Evolutionary conservation across 2,329 filamentous ascomycete species (phyloP).

Genomic region (Sclerotinia borealis): DNA sequence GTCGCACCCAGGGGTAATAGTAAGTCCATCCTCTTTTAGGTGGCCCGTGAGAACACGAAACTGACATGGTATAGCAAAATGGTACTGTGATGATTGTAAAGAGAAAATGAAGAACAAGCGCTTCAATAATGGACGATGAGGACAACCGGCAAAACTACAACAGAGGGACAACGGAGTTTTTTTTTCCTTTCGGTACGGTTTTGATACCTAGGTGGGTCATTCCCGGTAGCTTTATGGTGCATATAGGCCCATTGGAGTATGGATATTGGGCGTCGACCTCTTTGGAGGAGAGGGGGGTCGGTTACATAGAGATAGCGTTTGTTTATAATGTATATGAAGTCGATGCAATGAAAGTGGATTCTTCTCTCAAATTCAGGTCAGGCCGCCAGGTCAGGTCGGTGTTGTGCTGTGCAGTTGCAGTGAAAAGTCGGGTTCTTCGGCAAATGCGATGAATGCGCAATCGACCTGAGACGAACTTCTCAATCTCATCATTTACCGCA

Average conservation of each 20-base stretch:
- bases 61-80: constrained; percentile 25
- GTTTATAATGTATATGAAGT: constrained; percentile 3
- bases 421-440: no score
- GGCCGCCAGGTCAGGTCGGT: no score
- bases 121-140: constrained; percentile 24
- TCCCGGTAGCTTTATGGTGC: background rate
- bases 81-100: constrained; percentile 32
- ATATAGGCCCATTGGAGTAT: constrained; percentile 7
- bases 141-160: background rate
- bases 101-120: constrained; percentile 27
- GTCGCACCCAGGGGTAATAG: constrained; percentile 62
- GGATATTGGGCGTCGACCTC: background rate
- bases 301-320: constrained; percentile 1
- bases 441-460: background rate
- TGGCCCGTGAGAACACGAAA: background rate
- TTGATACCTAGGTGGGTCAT: constrained; percentile 10
- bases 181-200: constrained; percentile 4
- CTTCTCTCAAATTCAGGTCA: background rate
- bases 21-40: constrained; percentile 17
- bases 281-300: background rate
- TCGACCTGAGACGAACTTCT: no score
- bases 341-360: background rate
- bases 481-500: no score
- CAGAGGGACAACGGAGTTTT: constrained; percentile 10
- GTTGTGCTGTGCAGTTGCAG: no score